phyloP scores from a whole-genome alignment of 2,329 filamentous ascomycete genomes.

The Lanzia echinophila region DNA sequence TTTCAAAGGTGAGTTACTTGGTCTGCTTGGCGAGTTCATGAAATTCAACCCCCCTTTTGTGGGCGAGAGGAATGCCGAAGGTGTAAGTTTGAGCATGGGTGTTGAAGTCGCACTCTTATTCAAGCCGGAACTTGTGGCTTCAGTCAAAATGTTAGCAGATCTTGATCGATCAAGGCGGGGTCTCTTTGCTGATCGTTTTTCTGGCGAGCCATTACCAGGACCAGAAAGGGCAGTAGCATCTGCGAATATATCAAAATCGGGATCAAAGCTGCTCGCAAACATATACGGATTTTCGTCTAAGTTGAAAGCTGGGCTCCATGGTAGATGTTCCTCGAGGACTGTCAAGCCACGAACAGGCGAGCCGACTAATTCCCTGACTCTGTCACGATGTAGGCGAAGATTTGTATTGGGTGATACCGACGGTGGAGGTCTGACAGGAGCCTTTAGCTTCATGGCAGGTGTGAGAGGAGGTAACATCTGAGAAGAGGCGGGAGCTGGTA shows the following conservation, averaged over 20 bases:
- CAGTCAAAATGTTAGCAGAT: conserved; percentile 54
- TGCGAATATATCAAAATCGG: conserved; percentile 58
- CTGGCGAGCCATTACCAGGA: conserved; percentile 54
- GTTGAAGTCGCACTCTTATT: conserved; percentile 46
- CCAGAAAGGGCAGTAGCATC: conserved; percentile 36
- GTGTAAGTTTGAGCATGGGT: conserved; percentile 44
- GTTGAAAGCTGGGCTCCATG: conserved; percentile 62
- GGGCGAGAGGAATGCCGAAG: conserved; percentile 43
- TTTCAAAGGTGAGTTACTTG: conserved; percentile 28
- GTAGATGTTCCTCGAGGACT: conserved; percentile 45
- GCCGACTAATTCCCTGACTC: conserved; percentile 72
- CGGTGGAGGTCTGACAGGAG: conserved; percentile 46
- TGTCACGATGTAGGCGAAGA: conserved; percentile 77
- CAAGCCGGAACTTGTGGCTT: conserved; percentile 41
- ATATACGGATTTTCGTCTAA: conserved; percentile 53
- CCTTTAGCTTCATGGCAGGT: conserved; percentile 74
- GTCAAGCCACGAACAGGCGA: conserved; percentile 59
- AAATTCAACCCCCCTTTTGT: conserved; percentile 44
- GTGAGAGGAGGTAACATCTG: conserved; percentile 73
- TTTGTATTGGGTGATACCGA: conserved; percentile 93
- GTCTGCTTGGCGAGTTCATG: conserved; percentile 48
- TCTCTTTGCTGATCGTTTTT: conserved; percentile 55
- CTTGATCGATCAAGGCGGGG: conserved; percentile 56
- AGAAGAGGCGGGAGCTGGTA: conserved; percentile 39
- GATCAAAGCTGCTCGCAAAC: conserved; percentile 39